Evolutionary conservation across 2,329 filamentous ascomycete species (phyloP).

Genomic region (Tothia fuscella): DNA sequence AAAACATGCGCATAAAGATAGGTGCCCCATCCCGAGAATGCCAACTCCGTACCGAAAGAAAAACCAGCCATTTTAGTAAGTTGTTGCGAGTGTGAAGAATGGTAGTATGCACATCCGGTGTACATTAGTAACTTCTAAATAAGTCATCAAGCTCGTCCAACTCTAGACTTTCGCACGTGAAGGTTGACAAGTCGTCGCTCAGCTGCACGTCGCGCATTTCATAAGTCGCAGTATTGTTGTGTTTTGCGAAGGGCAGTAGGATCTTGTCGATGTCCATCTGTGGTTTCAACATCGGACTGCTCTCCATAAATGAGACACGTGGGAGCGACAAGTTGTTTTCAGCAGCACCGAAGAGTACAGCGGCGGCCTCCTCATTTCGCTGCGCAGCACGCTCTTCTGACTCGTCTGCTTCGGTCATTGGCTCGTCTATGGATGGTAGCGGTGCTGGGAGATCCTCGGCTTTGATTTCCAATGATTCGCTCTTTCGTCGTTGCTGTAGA

Average conservation of each 20-base stretch:
- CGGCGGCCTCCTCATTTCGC: slow-evolving; percentile 38
- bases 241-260: slow-evolving; percentile 15
- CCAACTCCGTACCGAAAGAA: no score
- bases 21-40: no score
- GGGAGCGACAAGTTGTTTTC: slow-evolving; percentile 24
- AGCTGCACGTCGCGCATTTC: slow-evolving; percentile 23
- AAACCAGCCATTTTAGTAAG: no score
- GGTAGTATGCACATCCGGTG: no score
- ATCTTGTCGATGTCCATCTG: slow-evolving; percentile 15
- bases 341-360: slow-evolving; percentile 36
- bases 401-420: slow-evolving; percentile 30
- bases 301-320: slow-evolving; percentile 25
- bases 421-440: slow-evolving; percentile 14
- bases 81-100: no score
- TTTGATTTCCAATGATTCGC: slow-evolving; percentile 2
- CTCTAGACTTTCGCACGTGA: slow-evolving; percentile 67
- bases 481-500: slow-evolving; percentile 39
- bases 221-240: slow-evolving; percentile 21
- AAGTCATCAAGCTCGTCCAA: slow-evolving; percentile 87
- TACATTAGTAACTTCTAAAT: slow-evolving; percentile 59
- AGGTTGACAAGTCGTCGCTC: slow-evolving; percentile 19
- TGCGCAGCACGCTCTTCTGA: slow-evolving; percentile 36
- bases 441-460: not conserved
- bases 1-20: no score
- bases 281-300: slow-evolving; percentile 35